These are phyloP conservation scores for Pythium volutum DNA, from an alignment of 352 stramenopile species.

Conservation along the genomic window DNA sequence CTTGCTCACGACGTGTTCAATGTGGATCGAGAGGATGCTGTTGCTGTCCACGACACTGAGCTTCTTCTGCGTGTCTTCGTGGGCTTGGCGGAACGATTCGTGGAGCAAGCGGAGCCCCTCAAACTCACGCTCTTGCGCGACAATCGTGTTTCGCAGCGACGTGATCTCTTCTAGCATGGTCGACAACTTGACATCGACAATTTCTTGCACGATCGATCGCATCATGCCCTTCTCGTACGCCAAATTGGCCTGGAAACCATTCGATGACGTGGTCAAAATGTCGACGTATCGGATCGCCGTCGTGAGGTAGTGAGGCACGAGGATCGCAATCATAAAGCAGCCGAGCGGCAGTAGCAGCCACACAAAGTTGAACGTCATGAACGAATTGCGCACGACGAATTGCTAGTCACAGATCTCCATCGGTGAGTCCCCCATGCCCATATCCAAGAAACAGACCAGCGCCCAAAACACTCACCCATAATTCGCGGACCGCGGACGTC, in stretches of 20 bases:
- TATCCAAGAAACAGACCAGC: neutral
- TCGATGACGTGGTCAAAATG: conserved; percentile 44
- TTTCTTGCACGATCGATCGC: conserved; percentile 59
- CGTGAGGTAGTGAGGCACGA: conserved; percentile 67
- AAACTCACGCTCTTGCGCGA: conserved; percentile 56
- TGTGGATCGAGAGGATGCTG: conserved; percentile 59
- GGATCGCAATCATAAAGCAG: conserved; percentile 69
- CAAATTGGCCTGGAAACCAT: conserved; percentile 26
- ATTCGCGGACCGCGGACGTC: conserved; percentile 26
- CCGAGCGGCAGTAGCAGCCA: conserved; percentile 69
- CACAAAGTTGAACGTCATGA: conserved; percentile 71
- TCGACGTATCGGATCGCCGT: conserved; percentile 69
- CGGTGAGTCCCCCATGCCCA: neutral
- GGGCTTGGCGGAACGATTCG: conserved; percentile 47
- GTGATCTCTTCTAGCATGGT: conserved; percentile 52
- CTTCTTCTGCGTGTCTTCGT: conserved; percentile 56
- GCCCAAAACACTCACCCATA: conserved; percentile 34
- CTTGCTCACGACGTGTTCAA: conserved; percentile 63
- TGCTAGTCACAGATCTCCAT: conserved; percentile 16
- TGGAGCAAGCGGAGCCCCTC: conserved; percentile 55
- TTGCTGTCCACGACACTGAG: conserved; percentile 55
- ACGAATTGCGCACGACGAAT: conserved; percentile 56
- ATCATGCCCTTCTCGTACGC: conserved; percentile 56
- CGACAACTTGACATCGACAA: conserved; percentile 65
- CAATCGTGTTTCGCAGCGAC: conserved; percentile 45